Conservation (phyloP, 179 eudicot species). For the Actinidia polygama region DNA sequence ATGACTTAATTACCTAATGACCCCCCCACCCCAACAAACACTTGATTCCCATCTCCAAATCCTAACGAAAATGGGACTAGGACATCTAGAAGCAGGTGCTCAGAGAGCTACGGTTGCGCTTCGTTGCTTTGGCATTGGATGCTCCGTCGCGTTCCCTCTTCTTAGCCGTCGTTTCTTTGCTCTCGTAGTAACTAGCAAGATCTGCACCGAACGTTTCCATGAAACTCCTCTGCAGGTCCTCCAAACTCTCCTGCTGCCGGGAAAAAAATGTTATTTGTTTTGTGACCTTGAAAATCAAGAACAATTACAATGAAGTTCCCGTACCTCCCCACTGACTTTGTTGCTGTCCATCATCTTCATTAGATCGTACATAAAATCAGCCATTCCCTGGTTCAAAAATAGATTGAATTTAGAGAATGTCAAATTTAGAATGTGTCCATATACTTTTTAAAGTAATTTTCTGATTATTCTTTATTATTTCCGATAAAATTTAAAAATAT, state of each 20-base stretch:
- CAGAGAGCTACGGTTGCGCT: constrained; percentile 22
- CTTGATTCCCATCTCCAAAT: neutral
- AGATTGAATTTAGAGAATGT: neutral
- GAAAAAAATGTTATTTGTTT: neutral
- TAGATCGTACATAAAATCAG: constrained; percentile 87
- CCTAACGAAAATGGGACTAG: neutral
- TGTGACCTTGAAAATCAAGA: neutral
- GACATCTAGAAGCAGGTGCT: constrained; percentile 28
- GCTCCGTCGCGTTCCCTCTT: constrained; percentile 49
- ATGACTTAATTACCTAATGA: neutral
- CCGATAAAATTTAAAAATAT: too few relatives aligned
- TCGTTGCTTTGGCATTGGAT: constrained; percentile 27
- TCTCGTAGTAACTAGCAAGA: constrained; percentile 47
- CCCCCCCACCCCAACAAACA: neutral
- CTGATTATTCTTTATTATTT: too few relatives aligned
- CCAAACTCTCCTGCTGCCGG: constrained; percentile 68
- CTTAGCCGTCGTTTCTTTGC: constrained; percentile 40
- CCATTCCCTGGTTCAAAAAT: constrained; percentile 66
- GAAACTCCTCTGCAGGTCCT: constrained; percentile 83
- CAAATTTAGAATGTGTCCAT: neutral
- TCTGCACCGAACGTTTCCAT: constrained; percentile 84
- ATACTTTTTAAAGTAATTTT: too few relatives aligned
- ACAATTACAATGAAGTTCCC: neutral
- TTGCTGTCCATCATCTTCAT: constrained; percentile 69
- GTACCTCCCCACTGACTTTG: constrained; percentile 57